Evolutionary conservation across 306 rosid genomes (phyloP).

Genomic region (Castanospermum australe): DNA sequence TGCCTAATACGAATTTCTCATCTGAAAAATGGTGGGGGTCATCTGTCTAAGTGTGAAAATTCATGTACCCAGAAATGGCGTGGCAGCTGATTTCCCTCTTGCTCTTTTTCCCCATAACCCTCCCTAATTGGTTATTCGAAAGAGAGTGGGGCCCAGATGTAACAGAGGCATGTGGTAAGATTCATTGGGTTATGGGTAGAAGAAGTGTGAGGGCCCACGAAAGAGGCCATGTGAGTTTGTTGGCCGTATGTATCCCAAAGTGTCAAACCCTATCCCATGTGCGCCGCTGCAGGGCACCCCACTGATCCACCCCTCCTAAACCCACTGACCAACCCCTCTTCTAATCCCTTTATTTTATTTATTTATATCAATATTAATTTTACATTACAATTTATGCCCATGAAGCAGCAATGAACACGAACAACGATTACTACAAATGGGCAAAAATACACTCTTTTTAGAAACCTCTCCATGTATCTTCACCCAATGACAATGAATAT

Average conservation of each 20-base stretch:
- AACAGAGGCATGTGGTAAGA: constrained; percentile 58
- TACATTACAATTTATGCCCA: neutral
- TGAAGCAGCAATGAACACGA: neutral
- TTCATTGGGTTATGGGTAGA: constrained; percentile 42
- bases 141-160: constrained; percentile 48
- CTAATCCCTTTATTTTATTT: neutral
- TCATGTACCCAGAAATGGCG: neutral
- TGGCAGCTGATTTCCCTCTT: neutral
- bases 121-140: neutral
- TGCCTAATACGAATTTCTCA: neutral
- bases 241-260: constrained; percentile 51
- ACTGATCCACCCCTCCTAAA: constrained; percentile 30
- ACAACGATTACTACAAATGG: neutral
- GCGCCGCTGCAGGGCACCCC: constrained; percentile 89
- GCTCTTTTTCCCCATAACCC: neutral
- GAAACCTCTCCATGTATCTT: neutral
- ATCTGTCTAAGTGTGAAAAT: constrained; percentile 7
- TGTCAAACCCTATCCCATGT: constrained; percentile 87
- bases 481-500: neutral
- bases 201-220: constrained; percentile 41
- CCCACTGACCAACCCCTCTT: neutral
- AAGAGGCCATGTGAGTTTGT: constrained; percentile 73
- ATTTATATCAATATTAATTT: neutral
- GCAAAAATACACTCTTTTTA: neutral
- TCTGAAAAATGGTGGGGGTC: neutral